Conservation (phyloP, 169 alveolate species). For the Babesia sp. region DNA sequence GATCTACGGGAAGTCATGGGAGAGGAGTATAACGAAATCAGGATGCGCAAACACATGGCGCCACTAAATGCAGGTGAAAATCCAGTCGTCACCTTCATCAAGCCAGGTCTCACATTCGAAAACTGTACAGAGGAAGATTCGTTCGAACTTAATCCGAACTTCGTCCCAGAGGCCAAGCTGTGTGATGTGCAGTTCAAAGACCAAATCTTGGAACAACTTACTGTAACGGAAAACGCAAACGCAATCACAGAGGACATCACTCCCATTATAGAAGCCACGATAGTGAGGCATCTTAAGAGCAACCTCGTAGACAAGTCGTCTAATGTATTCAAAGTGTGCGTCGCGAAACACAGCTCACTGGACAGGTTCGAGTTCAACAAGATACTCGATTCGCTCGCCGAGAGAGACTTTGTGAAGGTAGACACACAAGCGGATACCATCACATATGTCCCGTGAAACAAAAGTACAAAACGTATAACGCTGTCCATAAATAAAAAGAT, state of each 20-base stretch:
- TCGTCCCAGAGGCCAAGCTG: neutral
- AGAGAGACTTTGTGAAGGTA: slow-evolving; percentile 35
- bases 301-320: slow-evolving; percentile 38
- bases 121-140: slow-evolving; percentile 21
- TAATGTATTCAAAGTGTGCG: slow-evolving; percentile 49
- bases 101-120: slow-evolving; percentile 18
- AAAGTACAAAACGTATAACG: no score
- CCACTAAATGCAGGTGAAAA: neutral
- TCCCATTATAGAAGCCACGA: slow-evolving; percentile 58
- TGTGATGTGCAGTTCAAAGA: neutral
- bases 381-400: slow-evolving; percentile 54
- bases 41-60: slow-evolving; percentile 45
- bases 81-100: slow-evolving; percentile 14
- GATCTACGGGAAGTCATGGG: slow-evolving; percentile 8
- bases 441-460: slow-evolving; percentile 34
- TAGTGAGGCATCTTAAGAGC: slow-evolving; percentile 45
- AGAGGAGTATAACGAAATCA: slow-evolving; percentile 33
- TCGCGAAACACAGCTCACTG: slow-evolving; percentile 14
- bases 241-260: slow-evolving; percentile 28
- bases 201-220: neutral
- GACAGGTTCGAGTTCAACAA: slow-evolving; percentile 57
- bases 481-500: neutral
- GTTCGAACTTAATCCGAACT: slow-evolving; percentile 26
- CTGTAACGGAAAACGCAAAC: neutral
- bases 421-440: slow-evolving; percentile 22